Evolutionary conservation across 139 green algal genomes (phyloP).

Genomic region (Haematococcus lacustris): DNA sequence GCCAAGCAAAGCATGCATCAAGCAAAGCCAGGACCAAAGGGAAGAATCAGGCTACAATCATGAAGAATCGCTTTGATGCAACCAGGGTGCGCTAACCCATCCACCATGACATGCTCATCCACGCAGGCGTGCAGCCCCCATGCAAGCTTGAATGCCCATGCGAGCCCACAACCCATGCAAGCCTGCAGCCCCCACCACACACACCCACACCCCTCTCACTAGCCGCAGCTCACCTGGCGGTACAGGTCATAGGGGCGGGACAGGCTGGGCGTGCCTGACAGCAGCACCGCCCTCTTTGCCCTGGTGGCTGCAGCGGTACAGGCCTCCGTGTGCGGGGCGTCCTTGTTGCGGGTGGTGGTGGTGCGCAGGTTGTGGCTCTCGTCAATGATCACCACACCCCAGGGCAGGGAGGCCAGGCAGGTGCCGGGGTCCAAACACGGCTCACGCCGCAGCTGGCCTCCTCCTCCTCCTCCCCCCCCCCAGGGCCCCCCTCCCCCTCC

Average conservation of each 20-base stretch:
- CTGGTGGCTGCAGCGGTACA: slow-evolving; percentile 24
- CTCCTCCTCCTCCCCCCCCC: too few relatives aligned
- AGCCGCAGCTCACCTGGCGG: slow-evolving; percentile 41
- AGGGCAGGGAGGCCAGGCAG: slow-evolving; percentile 69
- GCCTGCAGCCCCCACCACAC: too few relatives aligned
- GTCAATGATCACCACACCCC: slow-evolving; percentile 72
- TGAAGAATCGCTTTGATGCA: too few relatives aligned
- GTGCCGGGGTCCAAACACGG: neutral
- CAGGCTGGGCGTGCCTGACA: slow-evolving; percentile 85
- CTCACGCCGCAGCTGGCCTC: neutral
- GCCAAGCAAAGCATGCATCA: too few relatives aligned
- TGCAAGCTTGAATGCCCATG: too few relatives aligned
- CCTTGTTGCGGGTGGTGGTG: slow-evolving; percentile 27
- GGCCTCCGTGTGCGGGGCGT: slow-evolving; percentile 68
- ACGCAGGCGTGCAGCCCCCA: too few relatives aligned
- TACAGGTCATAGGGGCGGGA: slow-evolving; percentile 80
- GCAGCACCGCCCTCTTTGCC: slow-evolving; percentile 59
- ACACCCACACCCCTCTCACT: neutral
- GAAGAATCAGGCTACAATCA: too few relatives aligned
- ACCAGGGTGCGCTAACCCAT: too few relatives aligned
- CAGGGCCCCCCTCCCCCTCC: too few relatives aligned
- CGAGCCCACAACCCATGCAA: too few relatives aligned
- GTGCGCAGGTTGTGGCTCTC: slow-evolving; percentile 82
- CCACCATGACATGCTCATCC: too few relatives aligned
- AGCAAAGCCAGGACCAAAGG: too few relatives aligned